Base-by-base conservation (phyloP, 176 grass and related monocot genomes). In the Lolium perenne region DNA sequence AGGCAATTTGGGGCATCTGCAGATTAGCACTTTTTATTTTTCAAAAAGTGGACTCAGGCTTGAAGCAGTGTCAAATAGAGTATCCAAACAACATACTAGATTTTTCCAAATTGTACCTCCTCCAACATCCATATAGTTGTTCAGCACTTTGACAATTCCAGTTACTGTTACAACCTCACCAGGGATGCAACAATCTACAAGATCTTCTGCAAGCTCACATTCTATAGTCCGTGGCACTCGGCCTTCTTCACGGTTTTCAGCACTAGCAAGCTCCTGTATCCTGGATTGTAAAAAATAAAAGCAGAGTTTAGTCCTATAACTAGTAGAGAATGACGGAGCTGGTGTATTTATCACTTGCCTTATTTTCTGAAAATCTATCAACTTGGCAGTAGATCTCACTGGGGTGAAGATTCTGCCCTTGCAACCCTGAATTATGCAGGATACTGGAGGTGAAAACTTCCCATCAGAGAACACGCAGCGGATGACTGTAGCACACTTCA, bases 361-460 rank as follows among this genome's bases (percentile, higher is more conserved):
- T 94, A 98, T 94, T 77, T 98, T 98, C 83, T 98, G 96, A 79
- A 98, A 94, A 91, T 98, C 96, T 2, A 98, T 88, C 78, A 93
- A 79, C 56, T 92, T 84, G n/a, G 91, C 89, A 66, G 84, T 89
- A 87, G 90, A 84, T 91, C 93, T 87, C 45, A 80, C 14, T 7
- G 96, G 96, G 7, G 8, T 90, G 83, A 98, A 98, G 18, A 84
- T 92, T 80, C 83, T 89, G 84, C 93, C 91, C 80, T 93, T 98
- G 90, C 96, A 98, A 79, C 96, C 93, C 23, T 86, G 88, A 46
- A 86, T 84, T 87, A 4, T 14, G 66, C 96, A 98, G 48, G 85
- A 90, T 74, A 81, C 54, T 38, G 96, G 96, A 48, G 93, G 88
- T 59, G 90, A 94, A 92, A 95, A 95, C 67, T 95, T 98, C 16